phyloP scores from a whole-genome alignment of 495 filamentous ascomycete genomes.

The Aspergillus bertholletiae region DNA sequence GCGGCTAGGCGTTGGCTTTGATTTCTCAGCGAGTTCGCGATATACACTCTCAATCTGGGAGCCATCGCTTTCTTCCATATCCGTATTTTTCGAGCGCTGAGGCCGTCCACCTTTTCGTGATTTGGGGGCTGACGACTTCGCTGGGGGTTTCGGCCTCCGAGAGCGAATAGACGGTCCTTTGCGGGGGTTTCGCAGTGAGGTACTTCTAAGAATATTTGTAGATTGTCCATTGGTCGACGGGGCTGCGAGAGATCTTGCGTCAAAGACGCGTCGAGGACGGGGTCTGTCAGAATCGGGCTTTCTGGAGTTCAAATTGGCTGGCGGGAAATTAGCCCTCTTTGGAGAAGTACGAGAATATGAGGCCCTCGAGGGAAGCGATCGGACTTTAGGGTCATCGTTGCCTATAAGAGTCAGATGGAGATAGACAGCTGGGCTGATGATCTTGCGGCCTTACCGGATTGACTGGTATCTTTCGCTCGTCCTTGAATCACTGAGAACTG shows the following conservation, averaged over 20 bases:
- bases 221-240: slow-evolving; percentile 24
- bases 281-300: slow-evolving; percentile 15
- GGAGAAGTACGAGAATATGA: slow-evolving; percentile 10
- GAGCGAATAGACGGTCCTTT: slow-evolving; percentile 12
- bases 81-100: slow-evolving; percentile 7
- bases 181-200: slow-evolving; percentile 23
- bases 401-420: neutral
- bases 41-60: slow-evolving; percentile 28
- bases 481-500: slow-evolving; percentile 28
- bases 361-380: neutral
- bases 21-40: slow-evolving; percentile 27
- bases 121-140: slow-evolving; percentile 2
- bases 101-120: slow-evolving; percentile 12
- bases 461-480: slow-evolving; percentile 14
- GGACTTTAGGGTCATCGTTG: neutral
- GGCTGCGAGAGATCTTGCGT: slow-evolving; percentile 41
- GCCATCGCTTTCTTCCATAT: slow-evolving; percentile 24
- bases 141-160: slow-evolving; percentile 19
- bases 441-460: slow-evolving; percentile 16
- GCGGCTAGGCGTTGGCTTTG: slow-evolving; percentile 27
- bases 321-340: slow-evolving; percentile 19
- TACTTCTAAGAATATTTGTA: slow-evolving; percentile 32
- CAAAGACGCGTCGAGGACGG: slow-evolving; percentile 32
- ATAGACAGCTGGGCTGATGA: neutral
- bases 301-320: slow-evolving; percentile 15